These are phyloP conservation scores for Juncus inflexus DNA, from an alignment of 176 grass and related monocot species.

Conservation along the genomic window DNA sequence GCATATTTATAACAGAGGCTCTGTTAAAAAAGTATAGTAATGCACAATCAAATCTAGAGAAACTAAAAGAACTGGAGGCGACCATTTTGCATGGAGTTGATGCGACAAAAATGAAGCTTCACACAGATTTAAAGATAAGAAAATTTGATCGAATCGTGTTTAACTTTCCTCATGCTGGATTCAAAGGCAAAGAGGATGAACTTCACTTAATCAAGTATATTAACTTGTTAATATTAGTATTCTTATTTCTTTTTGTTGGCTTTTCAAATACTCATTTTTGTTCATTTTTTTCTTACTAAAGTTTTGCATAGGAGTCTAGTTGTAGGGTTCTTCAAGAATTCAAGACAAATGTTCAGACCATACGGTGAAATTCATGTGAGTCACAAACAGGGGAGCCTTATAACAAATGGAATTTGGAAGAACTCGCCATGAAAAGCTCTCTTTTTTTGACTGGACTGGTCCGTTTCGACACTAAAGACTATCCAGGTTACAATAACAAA, in stretches of 20 bases:
- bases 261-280: background rate
- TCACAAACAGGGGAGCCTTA: conserved; percentile 37
- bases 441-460: conserved; percentile 20
- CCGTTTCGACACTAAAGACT: conserved; percentile 39
- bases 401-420: conserved; percentile 34
- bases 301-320: conserved; percentile 38
- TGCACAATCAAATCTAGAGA: conserved; percentile 36
- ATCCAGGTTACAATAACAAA: conserved; percentile 59
- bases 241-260: too few relatives aligned
- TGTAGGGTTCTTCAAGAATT: conserved; percentile 31
- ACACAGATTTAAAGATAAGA: conserved; percentile 35
- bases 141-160: conserved; percentile 54
- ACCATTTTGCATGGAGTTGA: conserved; percentile 40
- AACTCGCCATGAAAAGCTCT: conserved; percentile 29
- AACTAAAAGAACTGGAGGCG: conserved; percentile 27
- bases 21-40: conserved; percentile 35
- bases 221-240: background rate
- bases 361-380: conserved; percentile 62
- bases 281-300: conserved; percentile 18
- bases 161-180: conserved; percentile 74
- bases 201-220: conserved; percentile 46
- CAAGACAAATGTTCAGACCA: conserved; percentile 27
- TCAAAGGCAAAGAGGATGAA: conserved; percentile 39
- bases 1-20: conserved; percentile 12
- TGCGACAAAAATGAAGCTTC: conserved; percentile 37